Evolutionary conservation across 257 asterid genomes (phyloP).

Genomic region (Leptodermis oblonga): DNA sequence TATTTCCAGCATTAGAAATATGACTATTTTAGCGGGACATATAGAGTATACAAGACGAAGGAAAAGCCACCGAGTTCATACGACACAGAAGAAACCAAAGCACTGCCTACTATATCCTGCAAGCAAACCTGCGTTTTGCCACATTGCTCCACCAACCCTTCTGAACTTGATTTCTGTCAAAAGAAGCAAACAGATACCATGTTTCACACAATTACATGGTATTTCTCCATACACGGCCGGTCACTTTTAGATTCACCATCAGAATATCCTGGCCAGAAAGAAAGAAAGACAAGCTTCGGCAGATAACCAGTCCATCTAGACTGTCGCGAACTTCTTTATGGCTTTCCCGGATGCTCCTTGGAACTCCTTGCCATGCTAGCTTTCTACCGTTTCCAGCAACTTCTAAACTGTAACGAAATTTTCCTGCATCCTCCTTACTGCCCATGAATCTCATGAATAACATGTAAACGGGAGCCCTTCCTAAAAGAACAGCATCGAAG

Average conservation of each 20-base stretch:
- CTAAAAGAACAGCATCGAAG: slow-evolving; percentile 36
- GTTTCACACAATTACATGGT: background rate
- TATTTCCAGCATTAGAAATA: no score
- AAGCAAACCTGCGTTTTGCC: no score
- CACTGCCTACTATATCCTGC: no score
- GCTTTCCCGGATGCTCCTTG: slow-evolving; percentile 39
- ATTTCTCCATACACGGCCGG: slow-evolving; percentile 35
- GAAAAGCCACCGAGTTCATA: no score
- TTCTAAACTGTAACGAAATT: slow-evolving; percentile 34
- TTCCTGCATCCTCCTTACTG: slow-evolving; percentile 30
- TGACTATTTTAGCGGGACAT: no score
- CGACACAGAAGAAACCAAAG: no score
- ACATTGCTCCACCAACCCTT: background rate
- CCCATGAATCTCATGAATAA: slow-evolving; percentile 42
- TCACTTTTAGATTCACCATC: slow-evolving; percentile 33
- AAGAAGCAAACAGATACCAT: background rate
- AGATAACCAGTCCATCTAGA: slow-evolving; percentile 33
- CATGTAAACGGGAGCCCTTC: slow-evolving; percentile 37
- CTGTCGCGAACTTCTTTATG: slow-evolving; percentile 34
- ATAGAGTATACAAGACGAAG: no score
- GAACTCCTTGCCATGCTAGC: slow-evolving; percentile 36
- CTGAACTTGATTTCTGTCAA: background rate
- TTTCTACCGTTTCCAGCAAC: slow-evolving; percentile 36
- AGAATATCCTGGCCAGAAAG: slow-evolving; percentile 28
- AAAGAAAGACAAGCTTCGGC: slow-evolving; percentile 33